Evolutionary conservation across 2,329 filamentous ascomycete genomes (phyloP), one percentile per base, ranked within the genome.

Genomic region (Penicillium sp.): DNA sequence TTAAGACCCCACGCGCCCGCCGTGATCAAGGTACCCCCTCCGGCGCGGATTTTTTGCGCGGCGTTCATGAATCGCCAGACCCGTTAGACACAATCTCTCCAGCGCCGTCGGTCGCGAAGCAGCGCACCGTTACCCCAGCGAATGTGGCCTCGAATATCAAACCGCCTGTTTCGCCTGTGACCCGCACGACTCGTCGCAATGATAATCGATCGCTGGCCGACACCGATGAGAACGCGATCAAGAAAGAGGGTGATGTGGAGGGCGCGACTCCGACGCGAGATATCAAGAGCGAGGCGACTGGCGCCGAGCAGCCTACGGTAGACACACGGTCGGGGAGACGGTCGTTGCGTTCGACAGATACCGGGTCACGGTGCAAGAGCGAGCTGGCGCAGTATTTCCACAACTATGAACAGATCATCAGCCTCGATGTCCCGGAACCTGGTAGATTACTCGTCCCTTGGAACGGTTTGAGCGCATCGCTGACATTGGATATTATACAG

Each of bases 331-430:
- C 48, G 33, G 83, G 87, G 58, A 85, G 80, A 67, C 74, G 90
- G 62, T 91, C 88, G 65, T 74, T 96, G 66, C 81, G 91, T 55
- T 95, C 88, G 45, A 87, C 94, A 62, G 88, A 95, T 65, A 79
- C 79, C 61, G 86, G 85, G 10, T 84, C 84, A 45, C 79, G 88
- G 59, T 84, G 89, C 71, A 95, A 94, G 76, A 96, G 89, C 70
- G 90, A 96, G 64, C 77, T 97, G 53, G 84, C 89, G 33, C 80
- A 82, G 42, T 97, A 95, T 71, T 96, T 97, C 64, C 83, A 87
- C 45, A 90, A 94, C 63, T 97, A 95, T 69, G 90, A 96, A 69
- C 88, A 95, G 66, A 81, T 96, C 58, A 88, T 97, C 71, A 89
- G 87, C 54, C 87, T 94, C 64, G 84, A 88, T 55, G 81, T 83